Percentiles rank a stretch among this genome's conserved stretches.
These are phyloP conservation scores for Solanum paucissectum DNA, from an alignment of 257 asterid species.

Conservation along the genomic window DNA sequence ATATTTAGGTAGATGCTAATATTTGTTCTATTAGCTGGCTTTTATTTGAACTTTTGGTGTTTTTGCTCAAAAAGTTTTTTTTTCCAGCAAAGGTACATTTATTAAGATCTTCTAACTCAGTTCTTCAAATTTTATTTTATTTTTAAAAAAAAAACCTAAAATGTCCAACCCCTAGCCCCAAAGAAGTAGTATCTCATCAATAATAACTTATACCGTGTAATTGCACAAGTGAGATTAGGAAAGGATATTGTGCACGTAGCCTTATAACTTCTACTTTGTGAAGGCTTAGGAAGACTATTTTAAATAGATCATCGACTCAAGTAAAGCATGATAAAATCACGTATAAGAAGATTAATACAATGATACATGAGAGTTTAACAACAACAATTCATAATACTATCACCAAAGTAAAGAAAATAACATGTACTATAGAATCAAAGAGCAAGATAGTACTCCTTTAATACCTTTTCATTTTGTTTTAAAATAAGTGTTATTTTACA, in stretches of 20 bases:
- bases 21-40: background rate
- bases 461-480: background rate
- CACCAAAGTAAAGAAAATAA: background rate
- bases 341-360: background rate
- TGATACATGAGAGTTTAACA: background rate
- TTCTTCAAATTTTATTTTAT: background rate
- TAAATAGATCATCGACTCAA: background rate
- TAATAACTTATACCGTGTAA: background rate
- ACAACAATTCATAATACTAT: background rate
- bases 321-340: background rate
- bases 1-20: background rate
- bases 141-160: background rate
- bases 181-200: background rate
- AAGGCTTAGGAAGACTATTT: background rate
- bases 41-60: background rate
- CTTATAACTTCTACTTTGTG: too few species aligned
- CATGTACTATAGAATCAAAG: background rate
- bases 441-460: background rate
- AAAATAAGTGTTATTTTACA: background rate
- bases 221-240: background rate
- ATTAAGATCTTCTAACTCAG: background rate
- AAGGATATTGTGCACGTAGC: background rate
- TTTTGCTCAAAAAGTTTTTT: background rate
- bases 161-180: background rate
- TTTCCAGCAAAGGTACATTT: background rate